These are phyloP conservation scores for Microsporum audouinii DNA, from an alignment of 2,329 filamentous ascomycete species.

Conservation along the genomic window DNA sequence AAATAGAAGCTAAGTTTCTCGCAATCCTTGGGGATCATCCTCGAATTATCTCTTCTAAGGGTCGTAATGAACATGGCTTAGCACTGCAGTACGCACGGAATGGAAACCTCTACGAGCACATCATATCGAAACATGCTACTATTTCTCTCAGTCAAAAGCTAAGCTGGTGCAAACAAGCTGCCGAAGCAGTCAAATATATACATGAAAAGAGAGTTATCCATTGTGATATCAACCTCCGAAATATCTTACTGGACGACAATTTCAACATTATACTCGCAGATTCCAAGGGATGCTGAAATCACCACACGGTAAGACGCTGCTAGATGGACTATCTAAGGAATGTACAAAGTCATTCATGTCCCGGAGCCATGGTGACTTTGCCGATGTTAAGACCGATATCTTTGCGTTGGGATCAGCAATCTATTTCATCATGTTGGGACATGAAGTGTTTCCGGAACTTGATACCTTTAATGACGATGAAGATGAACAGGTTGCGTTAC, in stretches of 20 bases:
- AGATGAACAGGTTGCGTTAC: conserved; percentile 1
- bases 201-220: conserved; percentile 9
- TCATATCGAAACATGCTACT: not conserved
- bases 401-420: conserved; percentile 5
- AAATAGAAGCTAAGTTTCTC: not conserved
- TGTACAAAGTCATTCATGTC: conserved; percentile 6
- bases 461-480: not conserved
- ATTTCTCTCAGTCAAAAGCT: not conserved
- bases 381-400: not conserved
- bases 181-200: conserved; percentile 6
- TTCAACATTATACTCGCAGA: conserved; percentile 7
- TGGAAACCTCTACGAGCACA: not conserved
- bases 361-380: not conserved
- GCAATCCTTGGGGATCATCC: conserved; percentile 2
- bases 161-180: conserved; percentile 6
- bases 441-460: conserved; percentile 2
- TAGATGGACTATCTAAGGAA: conserved; percentile 2
- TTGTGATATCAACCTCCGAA: conserved; percentile 7
- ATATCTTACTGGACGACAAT: conserved; percentile 7
- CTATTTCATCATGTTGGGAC: conserved; percentile 2
- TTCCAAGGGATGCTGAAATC: not conserved
- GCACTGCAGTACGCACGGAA: not conserved
- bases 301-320: not conserved
- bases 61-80: conserved; percentile 1
- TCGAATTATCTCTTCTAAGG: not conserved